Evolutionary conservation across 352 stramenopile genomes (phyloP), one percentile per base, ranked within the genome.

Genomic region (Phytophthora boehmeriae): DNA sequence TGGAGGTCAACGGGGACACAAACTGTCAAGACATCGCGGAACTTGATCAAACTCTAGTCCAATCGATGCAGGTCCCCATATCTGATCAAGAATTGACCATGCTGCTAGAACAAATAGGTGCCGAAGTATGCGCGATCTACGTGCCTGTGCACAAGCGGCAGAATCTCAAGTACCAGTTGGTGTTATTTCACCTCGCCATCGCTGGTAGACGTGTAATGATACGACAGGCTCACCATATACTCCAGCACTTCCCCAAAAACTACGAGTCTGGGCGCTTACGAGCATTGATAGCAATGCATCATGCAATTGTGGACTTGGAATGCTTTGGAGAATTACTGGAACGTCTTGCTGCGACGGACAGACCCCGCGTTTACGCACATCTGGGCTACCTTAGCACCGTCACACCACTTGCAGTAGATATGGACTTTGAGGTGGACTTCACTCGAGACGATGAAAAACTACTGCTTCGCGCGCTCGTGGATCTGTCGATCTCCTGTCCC

Each of bases 351-450:
- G 30, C 61, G 2, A 47, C 44, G 4, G 83, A 92, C 46, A 57
- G 80, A 10, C 51, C 56, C 4, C 65, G 67, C 11, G 76, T 89
- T 46, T 89, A 84, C 52, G 19, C 47, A 9, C 47, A 59, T 5
- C 57, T 92, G 8, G 80, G 83, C 8, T 92, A 90, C 51, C 52
- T 92, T 38, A 89, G 78, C 53, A 74, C 75, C 0, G 50, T 90
- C 38, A 89, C 75, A 52, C 83, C 83, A 20, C 63, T 92, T 43
- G 47, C 55, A 1, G 57, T 90, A 10, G 80, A 90, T 59, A 80
- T 86, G 75, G 83, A 90, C 48, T 92, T 82, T 34, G 83, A 88
- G 23, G 72, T 90, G 19, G 76, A 90, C 36, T 90, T 90, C 54
- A 78, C 80, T 30, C 72, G 63, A 3, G 76, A 90, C 32, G 80